Percentiles rank a stretch among this genome's conserved stretches.
phyloP scores from a whole-genome alignment of 1,284 basidiomycete genomes.

The Apiotrichum mycotoxinovorans region DNA sequence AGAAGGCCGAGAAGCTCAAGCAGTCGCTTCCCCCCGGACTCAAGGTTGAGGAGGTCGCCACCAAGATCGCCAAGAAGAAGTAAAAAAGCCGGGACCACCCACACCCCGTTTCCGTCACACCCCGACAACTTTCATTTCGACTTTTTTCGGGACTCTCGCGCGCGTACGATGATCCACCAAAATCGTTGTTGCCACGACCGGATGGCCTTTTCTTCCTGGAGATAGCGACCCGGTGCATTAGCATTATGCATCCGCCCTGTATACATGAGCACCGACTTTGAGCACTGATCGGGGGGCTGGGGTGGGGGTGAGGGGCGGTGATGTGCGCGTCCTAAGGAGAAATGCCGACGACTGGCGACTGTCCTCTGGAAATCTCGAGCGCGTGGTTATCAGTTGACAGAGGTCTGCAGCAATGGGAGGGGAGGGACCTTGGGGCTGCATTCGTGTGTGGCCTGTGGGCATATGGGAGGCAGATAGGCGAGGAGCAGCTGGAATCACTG shows the following conservation, averaged over 20 bases:
- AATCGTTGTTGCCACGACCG: background rate
- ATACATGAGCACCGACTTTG: constrained; percentile 4
- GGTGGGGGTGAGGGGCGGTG: too few species aligned
- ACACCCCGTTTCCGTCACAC: background rate
- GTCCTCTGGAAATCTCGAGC: too few species aligned
- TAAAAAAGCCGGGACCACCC: constrained; percentile 21
- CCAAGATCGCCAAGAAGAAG: constrained; percentile 51
- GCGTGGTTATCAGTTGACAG: too few species aligned
- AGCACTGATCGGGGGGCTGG: too few species aligned
- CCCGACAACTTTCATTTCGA: too few species aligned
- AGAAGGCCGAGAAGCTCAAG: constrained; percentile 98
- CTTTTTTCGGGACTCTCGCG: background rate
- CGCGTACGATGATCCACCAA: background rate
- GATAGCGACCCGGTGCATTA: constrained; percentile 1
- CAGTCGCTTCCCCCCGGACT: constrained; percentile 80
- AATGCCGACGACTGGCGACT: too few species aligned
- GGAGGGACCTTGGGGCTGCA: too few species aligned
- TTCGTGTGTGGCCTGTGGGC: too few species aligned
- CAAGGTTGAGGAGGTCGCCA: constrained; percentile 51
- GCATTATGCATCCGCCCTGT: constrained; percentile 15
- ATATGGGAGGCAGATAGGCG: too few species aligned
- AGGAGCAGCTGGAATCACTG: too few species aligned
- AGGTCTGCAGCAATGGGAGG: too few species aligned
- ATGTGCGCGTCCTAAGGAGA: too few species aligned
- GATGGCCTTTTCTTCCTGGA: constrained; percentile 5